Base-by-base conservation (phyloP, 805 yeast genomes). In the Candida suzukii region DNA sequence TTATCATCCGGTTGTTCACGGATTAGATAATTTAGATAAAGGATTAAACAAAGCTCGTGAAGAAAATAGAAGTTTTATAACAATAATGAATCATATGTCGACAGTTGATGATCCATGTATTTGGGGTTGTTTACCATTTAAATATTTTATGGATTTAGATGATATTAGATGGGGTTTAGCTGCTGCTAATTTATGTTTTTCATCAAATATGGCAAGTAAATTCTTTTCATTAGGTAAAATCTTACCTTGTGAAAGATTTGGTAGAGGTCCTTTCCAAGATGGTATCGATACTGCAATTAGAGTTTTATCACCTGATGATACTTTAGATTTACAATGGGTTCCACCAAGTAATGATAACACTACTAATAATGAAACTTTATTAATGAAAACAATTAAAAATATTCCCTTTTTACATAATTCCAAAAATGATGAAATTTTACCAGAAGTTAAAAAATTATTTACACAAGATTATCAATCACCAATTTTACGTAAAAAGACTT, bases 21-120 rank as follows among this genome's bases (percentile, higher is more conserved):
- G 86, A 37, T 58, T 81, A 12, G 83, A 84, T 4, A 76, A 73
- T 45, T 63, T 91, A 16, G 84, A 81, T 40, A 61, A 53, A 13
- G 93, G 91, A 0, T 54, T 85, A 32, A 68, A 69, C n/a, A 71
- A 71, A 45, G 80, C 93, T 0, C 63, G 80, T 37, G 49, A 52
- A 1, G 91, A 88, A 51, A 77, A 83, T 44, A 65, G 97, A 35
- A 83, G 93, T 0, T 59, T 91, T 2, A 50, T 91, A 46, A 91
- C 98, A 0, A 73, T 87, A 14, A 87, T 88, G 95, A 90, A 90
- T 59, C 96, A 88, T 56, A 85, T 87, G 93, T 82, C 90, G 3
- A 84, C 74, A 26, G 84, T 88, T 20, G 99, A 91, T 58, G 99
- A 91, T 55, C 99, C 99, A 0, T 71, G 85, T 28, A 65, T 87